phyloP scores from a whole-genome alignment of 2,329 filamentous ascomycete genomes.

The Apiospora koreana region DNA sequence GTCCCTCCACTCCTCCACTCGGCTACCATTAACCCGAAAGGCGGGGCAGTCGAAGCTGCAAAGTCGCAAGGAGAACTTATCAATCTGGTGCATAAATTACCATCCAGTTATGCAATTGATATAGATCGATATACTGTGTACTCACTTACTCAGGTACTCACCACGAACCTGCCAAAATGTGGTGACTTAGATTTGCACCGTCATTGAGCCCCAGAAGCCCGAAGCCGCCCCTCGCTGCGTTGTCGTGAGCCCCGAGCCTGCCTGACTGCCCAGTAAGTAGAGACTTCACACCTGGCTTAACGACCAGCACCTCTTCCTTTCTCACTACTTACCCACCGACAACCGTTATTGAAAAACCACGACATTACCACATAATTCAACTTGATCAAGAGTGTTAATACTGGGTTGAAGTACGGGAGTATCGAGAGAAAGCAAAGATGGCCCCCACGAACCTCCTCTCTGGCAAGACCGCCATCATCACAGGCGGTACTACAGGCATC shows the following conservation, averaged over 20 bases:
- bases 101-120: too few species aligned
- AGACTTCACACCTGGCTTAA: background rate
- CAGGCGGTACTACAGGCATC: slow-evolving; percentile 83
- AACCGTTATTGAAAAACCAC: too few species aligned
- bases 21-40: slow-evolving; percentile 3
- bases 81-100: too few species aligned
- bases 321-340: too few species aligned
- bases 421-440: slow-evolving; percentile 34
- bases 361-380: too few species aligned
- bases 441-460: slow-evolving; percentile 57
- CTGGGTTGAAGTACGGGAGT: too few species aligned
- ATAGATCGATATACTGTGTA: too few species aligned
- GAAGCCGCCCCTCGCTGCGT: background rate
- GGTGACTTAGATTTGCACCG: background rate
- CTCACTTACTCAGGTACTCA: too few species aligned
- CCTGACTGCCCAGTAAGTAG: too few species aligned
- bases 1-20: background rate
- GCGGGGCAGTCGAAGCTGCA: background rate
- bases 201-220: background rate
- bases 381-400: too few species aligned
- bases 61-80: background rate
- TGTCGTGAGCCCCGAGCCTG: background rate
- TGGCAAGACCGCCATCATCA: slow-evolving; percentile 82
- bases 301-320: background rate
- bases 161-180: background rate